Evolutionary conservation across 2,329 filamentous ascomycete species (phyloP), one percentile per base, ranked within the genome.

Genomic region (Penicillium concentricum): DNA sequence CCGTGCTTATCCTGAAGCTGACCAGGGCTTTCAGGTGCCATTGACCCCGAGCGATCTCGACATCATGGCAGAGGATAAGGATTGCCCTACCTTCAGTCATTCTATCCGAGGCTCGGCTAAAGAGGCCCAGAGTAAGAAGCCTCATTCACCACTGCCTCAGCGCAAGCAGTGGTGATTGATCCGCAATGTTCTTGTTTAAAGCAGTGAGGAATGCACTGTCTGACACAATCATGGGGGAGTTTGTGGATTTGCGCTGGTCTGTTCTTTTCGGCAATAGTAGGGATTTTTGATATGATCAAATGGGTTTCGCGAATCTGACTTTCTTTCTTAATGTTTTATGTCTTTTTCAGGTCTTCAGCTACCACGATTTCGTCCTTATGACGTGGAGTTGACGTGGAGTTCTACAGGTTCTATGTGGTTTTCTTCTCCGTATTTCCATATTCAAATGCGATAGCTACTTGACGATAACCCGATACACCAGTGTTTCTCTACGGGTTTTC

Each of bases 1-100:
- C 64, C 80, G 83, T 28, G 79, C 86, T 42, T 88, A 88, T 62
- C 86, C 86, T 0, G 82, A 81, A 60, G 77, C 86, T 7, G 87
- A 86, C 2, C 80, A 86, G 53, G 86, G 87, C 2, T 75, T 89
- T 28, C 81, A 78, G 24, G 67, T 88, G 20, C 78, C 81, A 7
- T 79, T 80, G 0, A 83, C 87, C 61, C 78, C 78, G 18, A 81
- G 84, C 26, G 85, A 88, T 67, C 63, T 86, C 38, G 78, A 84
- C 56, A 87, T 86, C 76, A 69, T 89, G 24, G 81, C 85, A 8
- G 86, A 88, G 62, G 82, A 85, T 48, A 79, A 82, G 39, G 67
- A 74, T 24, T 81, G 79, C 63, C 76, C 78, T 22, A 84, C 84
- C 0, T 86, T 86, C 64, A 85, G 81, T 59, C 83, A 86, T 62